Conservation (phyloP, 129 eudicot genomes). For the Solidago caesia region DNA sequence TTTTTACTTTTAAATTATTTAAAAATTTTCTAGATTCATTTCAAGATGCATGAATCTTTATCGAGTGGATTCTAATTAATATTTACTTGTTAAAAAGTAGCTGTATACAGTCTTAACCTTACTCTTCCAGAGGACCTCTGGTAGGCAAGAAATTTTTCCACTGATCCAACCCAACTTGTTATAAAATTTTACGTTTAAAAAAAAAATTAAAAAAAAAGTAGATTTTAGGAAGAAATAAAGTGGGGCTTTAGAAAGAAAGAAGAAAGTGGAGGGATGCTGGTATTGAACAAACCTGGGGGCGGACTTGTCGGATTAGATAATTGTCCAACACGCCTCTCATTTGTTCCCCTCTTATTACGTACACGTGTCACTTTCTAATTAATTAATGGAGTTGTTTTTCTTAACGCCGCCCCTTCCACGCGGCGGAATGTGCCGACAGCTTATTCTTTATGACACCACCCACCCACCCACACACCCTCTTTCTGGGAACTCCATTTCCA, state of each 20-base stretch:
- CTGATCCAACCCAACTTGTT: too few species aligned
- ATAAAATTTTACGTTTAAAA: too few species aligned
- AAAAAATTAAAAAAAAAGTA: background rate
- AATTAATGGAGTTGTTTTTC: background rate
- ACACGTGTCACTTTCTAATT: constrained; percentile 10
- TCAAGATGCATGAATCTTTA: too few species aligned
- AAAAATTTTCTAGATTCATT: too few species aligned
- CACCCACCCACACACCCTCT: constrained; percentile 6
- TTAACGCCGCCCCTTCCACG: constrained; percentile 30
- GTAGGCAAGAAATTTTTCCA: too few species aligned
- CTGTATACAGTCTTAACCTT: too few species aligned
- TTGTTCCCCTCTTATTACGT: constrained; percentile 19
- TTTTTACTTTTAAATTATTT: too few species aligned
- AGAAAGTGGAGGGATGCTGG: constrained; percentile 12
- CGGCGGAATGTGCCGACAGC: constrained; percentile 30
- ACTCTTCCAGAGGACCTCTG: too few species aligned
- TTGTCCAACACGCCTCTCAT: constrained; percentile 30
- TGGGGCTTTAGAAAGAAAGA: background rate
- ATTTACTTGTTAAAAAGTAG: too few species aligned
- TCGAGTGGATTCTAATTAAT: too few species aligned
- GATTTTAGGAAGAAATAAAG: background rate
- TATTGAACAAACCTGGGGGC: constrained; percentile 34
- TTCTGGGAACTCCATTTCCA: constrained; percentile 33
- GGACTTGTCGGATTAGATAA: constrained; percentile 27
- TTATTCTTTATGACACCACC: background rate